Base-by-base conservation (phyloP, 2,329 filamentous ascomycete genomes). In the Plenodomus lindquistii region DNA sequence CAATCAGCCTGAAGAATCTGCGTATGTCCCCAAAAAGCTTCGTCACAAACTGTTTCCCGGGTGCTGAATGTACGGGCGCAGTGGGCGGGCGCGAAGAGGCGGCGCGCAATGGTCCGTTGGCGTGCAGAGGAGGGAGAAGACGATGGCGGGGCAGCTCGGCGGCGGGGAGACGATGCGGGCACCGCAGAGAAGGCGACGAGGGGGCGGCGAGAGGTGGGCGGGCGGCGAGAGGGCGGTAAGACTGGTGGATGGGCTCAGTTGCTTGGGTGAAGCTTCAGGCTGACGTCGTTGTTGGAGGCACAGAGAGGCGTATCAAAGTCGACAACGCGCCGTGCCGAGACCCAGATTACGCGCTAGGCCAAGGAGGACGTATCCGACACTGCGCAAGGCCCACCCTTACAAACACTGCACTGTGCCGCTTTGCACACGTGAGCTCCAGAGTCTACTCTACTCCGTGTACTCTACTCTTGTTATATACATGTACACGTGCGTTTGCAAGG, bases 71-170 rank as follows among this genome's bases (percentile, higher is more conserved):
- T 50, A 24, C 40, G 41, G 46, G 59, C 45, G 55, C 42, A 48
- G 54, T 50, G 42, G 44, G 40, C 36, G 54, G 38, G 42, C 40
- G 41, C 42, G 44, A 50, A 43, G 44, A 52, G 52, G 41, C 53
- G 53, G 49, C 52, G 60, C 57, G 57, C 48, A 55, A 50, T 54
- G 60, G 50, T 54, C 55, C 44, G 65, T 42, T 63, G 66, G 63
- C 60, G 60, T 60, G 62, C 55, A 60, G 54, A 52, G 61, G 54
- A 51, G 54, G 60, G 55, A 54, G 59, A 63, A 63, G 64, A 56
- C 49, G 60, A 68, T 66, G 53, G 67, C 59, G 68, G 68, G 68
- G 67, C 65, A 70, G 53, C 54, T 50, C 52, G 50, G 52, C 49
- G 55, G 53, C 43, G 36, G 54, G 40, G 47, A 50, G 40, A 31